phyloP scores from a whole-genome alignment of 1,284 basidiomycete species.

The Sporisorium sorghi region DNA sequence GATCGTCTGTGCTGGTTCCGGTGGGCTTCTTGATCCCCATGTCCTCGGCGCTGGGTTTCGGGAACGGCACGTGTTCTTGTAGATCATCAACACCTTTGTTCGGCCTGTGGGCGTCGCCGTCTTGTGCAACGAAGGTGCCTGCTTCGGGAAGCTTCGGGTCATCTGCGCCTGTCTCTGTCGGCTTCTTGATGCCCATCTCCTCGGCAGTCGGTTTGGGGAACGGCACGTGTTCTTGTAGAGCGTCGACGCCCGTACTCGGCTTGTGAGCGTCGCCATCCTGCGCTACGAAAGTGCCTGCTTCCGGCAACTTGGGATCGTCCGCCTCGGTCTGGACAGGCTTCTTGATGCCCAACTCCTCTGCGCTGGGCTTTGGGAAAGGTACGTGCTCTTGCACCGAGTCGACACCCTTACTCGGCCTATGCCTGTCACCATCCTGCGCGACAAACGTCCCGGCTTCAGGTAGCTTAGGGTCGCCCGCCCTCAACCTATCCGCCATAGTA shows the following conservation, averaged over 20 bases:
- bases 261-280: constrained; percentile 17
- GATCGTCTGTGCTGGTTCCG: constrained; percentile 12
- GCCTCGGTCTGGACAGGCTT: constrained; percentile 7
- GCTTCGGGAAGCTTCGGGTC: constrained; percentile 25
- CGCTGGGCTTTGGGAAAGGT: constrained; percentile 19
- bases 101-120: constrained; percentile 16
- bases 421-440: constrained; percentile 15
- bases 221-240: constrained; percentile 18
- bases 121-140: constrained; percentile 22
- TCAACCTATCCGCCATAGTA: constrained; percentile 4
- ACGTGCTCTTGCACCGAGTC: constrained; percentile 20
- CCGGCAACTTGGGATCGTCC: constrained; percentile 21
- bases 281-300: constrained; percentile 25
- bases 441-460: constrained; percentile 32
- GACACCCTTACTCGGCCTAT: constrained; percentile 7
- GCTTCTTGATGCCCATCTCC: constrained; percentile 29
- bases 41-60: constrained; percentile 22
- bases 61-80: constrained; percentile 25
- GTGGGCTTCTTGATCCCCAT: constrained; percentile 35
- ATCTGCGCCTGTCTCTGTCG: constrained; percentile 4
- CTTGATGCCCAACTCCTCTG: constrained; percentile 29
- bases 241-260: neutral
- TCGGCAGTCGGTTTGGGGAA: constrained; percentile 19
- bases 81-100: constrained; percentile 5
- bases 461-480: constrained; percentile 9